phyloP scores from a whole-genome alignment of 805 yeast species.

The Ogataea kodamae region DNA sequence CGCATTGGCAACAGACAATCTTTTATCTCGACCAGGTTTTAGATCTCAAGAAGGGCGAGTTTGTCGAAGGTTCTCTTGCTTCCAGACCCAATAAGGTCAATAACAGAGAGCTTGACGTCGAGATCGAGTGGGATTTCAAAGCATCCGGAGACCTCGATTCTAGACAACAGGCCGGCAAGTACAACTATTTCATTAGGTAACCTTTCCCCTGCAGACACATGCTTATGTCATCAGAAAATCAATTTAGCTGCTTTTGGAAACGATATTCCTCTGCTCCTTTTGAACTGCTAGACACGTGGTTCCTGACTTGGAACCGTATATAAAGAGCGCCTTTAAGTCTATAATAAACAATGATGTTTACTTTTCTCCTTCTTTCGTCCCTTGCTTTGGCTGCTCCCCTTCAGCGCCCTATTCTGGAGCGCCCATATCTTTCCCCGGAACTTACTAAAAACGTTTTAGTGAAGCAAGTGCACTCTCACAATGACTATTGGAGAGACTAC shows the following conservation, averaged over 20 bases:
- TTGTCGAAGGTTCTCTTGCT: conserved; percentile 64
- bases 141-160: conserved; percentile 35
- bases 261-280: too few species aligned
- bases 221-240: neutral
- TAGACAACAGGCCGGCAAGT: conserved; percentile 57
- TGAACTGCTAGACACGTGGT: too few species aligned
- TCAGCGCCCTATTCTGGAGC: neutral
- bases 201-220: neutral
- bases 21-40: conserved; percentile 84
- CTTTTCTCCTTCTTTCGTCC: conserved; percentile 1
- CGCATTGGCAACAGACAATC: conserved; percentile 99
- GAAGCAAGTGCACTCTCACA: conserved; percentile 47
- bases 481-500: conserved; percentile 51
- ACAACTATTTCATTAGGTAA: conserved; percentile 70
- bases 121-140: conserved; percentile 55
- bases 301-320: neutral
- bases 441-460: conserved; percentile 26
- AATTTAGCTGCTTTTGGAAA: too few species aligned
- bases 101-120: conserved; percentile 88
- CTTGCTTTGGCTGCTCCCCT: conserved; percentile 2
- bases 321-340: neutral
- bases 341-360: conserved; percentile 1
- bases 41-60: conserved; percentile 73
- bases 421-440: conserved; percentile 14
- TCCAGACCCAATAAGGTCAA: conserved; percentile 74